A percentile compares a stretch with the other conserved stretches of the same genome.
Evolutionary conservation across 805 yeast species (phyloP).

Genomic region (Candida corydali): DNA sequence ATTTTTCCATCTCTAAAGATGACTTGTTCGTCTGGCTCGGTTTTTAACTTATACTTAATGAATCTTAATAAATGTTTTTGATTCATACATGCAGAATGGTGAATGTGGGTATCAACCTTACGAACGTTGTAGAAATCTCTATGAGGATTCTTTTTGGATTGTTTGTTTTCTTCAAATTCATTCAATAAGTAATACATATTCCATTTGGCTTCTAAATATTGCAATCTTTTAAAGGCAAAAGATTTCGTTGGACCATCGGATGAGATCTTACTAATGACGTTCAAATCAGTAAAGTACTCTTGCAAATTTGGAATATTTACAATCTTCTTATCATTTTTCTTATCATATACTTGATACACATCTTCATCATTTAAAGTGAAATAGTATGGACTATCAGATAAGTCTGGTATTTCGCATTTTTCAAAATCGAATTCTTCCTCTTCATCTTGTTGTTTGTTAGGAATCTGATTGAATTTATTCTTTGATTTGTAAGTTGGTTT

Average conservation of each 20-base stretch:
- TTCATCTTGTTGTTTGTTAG: slow-evolving; percentile 23
- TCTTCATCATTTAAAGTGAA: slow-evolving; percentile 56
- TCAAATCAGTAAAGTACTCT: slow-evolving; percentile 84
- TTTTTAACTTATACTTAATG: slow-evolving; percentile 90
- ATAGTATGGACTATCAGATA: slow-evolving; percentile 30
- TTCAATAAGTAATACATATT: slow-evolving; percentile 81
- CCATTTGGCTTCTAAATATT: slow-evolving; percentile 96
- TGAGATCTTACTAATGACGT: slow-evolving; percentile 64
- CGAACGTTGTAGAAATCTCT: slow-evolving; percentile 96
- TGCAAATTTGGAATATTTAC: slow-evolving; percentile 74
- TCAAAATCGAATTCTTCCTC: slow-evolving; percentile 52
- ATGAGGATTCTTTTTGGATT: slow-evolving; percentile 90
- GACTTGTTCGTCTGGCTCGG: slow-evolving; percentile 81
- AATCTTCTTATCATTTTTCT: slow-evolving; percentile 28
- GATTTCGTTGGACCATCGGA: slow-evolving; percentile 96
- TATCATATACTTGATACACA: slow-evolving; percentile 59
- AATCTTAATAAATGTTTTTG: slow-evolving; percentile 93
- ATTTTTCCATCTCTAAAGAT: slow-evolving; percentile 90
- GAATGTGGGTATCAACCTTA: slow-evolving; percentile 97
- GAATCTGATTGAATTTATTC: slow-evolving; percentile 46
- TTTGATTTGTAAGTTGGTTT: slow-evolving; percentile 74
- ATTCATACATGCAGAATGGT: slow-evolving; percentile 98
- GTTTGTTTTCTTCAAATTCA: slow-evolving; percentile 89
- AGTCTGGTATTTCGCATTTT: slow-evolving; percentile 53
- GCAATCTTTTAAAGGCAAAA: slow-evolving; percentile 89